Evolutionary conservation across 768 basidiomycete genomes (phyloP), one percentile per base, ranked within the genome.

Genomic region (Lentinula aciculospora): DNA sequence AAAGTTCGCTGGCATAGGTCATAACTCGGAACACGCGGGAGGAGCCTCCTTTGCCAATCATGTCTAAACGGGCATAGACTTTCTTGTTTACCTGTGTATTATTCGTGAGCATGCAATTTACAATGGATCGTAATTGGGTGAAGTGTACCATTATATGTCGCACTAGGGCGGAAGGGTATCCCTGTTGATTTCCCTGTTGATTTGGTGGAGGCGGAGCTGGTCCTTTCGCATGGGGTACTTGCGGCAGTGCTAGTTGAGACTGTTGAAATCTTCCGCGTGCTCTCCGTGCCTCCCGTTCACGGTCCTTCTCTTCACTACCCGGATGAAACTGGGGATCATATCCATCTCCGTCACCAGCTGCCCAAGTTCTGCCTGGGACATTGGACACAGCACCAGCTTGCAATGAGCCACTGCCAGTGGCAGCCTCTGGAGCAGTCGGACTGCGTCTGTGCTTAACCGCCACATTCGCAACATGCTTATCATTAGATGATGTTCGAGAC

Each of bases 1-100:
- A 93, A 34, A 98, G 77, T 65, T 90, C 86, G 61, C 76, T 89
- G 46, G 80, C 75, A 39, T 80, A 74, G 67, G 83, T 89, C 67
- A 98, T 78, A 7, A 97, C 94, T 23, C 93, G 88, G 69, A 87
- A 99, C 39, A 99, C 96, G 48, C 91, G 88, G n/a, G 94, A 97
- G 8, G 94, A 89, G 0, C 96, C 96, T 42, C 96, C 96, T 66
- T 88, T 92, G 39, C 96, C 96, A 56, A 98, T 86, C 72, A 92
- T 77, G 67, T 94, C 92, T 2, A 98, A 79, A 2, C 92, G 85
- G 28, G 86, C 86, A 61, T 98, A 98, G 0, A 80, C 71, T 64
- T 84, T 88, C 68, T 85, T 89, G 76, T 95, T 95, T 29, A 93
- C 86, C 85, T 84, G 60, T 10, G 58, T 25, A 36, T 19, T 49